A percentile compares a stretch with the other conserved stretches of the same genome.
These are phyloP conservation scores for Petrea volubilis DNA, from an alignment of 257 asterid genomes.

Conservation along the genomic window DNA sequence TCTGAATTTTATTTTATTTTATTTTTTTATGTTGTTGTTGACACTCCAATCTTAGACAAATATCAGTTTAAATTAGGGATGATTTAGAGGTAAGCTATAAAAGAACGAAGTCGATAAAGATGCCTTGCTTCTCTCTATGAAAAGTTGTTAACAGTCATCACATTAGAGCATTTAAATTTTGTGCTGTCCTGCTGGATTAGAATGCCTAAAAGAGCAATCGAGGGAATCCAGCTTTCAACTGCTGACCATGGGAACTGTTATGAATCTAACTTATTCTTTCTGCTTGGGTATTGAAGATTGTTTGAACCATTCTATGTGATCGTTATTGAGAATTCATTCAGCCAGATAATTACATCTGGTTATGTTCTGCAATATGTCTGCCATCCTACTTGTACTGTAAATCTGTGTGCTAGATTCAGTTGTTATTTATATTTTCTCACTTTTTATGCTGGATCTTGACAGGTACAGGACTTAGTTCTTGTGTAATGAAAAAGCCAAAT, in stretches of 20 bases:
- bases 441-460: background rate
- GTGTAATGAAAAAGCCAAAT: constrained; percentile 22
- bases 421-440: constrained; percentile 16
- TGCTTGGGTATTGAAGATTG: background rate
- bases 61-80: background rate
- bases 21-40: too few relatives aligned
- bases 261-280: background rate
- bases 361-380: background rate
- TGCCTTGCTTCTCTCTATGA: too few relatives aligned
- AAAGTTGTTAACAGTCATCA: background rate
- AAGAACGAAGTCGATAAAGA: too few relatives aligned
- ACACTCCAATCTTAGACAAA: background rate
- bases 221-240: background rate
- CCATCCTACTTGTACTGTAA: background rate
- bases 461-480: constrained; percentile 20
- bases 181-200: background rate
- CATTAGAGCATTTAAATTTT: background rate
- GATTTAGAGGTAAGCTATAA: too few relatives aligned
- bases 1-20: background rate
- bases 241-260: background rate
- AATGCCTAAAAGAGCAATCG: background rate
- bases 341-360: background rate
- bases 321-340: background rate
- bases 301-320: background rate
- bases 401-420: background rate